A percentile compares a stretch with the other conserved stretches of the same genome.
Evolutionary conservation across 352 stramenopile genomes (phyloP).

Genomic region (Saprolegnia diclina): DNA sequence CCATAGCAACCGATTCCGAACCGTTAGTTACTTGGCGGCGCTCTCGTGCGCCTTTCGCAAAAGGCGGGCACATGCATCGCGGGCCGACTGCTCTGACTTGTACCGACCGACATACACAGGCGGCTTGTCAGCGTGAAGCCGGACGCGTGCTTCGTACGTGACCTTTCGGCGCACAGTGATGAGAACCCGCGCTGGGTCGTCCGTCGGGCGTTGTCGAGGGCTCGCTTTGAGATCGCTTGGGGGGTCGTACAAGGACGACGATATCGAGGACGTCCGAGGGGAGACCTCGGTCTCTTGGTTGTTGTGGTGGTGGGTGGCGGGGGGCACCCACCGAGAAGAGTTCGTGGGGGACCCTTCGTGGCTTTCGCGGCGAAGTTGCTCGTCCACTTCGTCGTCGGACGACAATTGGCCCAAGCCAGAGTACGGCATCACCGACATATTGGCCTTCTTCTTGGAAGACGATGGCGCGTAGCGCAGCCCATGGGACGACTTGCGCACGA

Average conservation of each 20-base stretch:
- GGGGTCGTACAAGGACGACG: too few species aligned
- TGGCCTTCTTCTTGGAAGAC: not conserved
- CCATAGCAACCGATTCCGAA: not conserved
- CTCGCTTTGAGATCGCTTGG: too few species aligned
- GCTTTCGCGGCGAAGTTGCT: not conserved
- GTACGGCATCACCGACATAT: not conserved
- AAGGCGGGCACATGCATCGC: conserved; percentile 6
- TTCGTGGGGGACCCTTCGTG: not conserved
- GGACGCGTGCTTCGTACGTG: conserved; percentile 14
- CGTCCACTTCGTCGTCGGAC: conserved; percentile 7
- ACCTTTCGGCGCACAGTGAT: conserved; percentile 4
- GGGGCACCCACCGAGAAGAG: not conserved
- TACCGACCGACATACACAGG: conserved; percentile 15
- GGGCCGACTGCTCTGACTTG: conserved; percentile 8
- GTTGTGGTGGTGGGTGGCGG: not conserved
- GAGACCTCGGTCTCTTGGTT: not conserved
- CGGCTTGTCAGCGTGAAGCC: not conserved
- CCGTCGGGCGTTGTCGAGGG: not conserved
- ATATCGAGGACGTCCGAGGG: not conserved
- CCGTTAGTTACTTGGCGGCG: not conserved
- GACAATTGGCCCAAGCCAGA: not conserved
- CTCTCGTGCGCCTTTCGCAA: not conserved
- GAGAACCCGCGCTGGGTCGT: not conserved
- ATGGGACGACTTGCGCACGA: conserved; percentile 17
- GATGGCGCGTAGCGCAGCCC: not conserved